Evolutionary conservation across 2,329 filamentous ascomycete species (phyloP).

Genomic region (Alternaria brassicicola): DNA sequence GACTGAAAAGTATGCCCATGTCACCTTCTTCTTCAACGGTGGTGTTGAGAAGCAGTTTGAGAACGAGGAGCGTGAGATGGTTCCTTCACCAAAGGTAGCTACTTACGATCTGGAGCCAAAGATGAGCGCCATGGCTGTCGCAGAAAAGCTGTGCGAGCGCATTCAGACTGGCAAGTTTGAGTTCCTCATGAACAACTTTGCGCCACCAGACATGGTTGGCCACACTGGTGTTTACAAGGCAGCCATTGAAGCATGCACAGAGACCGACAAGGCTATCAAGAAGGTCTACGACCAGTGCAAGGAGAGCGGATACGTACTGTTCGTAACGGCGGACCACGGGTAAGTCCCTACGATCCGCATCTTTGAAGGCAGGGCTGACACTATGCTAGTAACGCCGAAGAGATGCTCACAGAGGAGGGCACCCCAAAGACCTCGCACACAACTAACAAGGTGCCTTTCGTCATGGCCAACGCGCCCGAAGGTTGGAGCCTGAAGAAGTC

Average conservation of each 20-base stretch:
- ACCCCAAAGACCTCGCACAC: slow-evolving; percentile 99
- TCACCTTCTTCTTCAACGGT: slow-evolving; percentile 99
- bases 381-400: slow-evolving; percentile 79
- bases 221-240: slow-evolving; percentile 98
- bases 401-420: slow-evolving; percentile 96
- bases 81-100: slow-evolving; percentile 90
- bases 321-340: slow-evolving; percentile 96
- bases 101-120: slow-evolving; percentile 95
- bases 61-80: slow-evolving; percentile 89
- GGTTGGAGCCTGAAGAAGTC: slow-evolving; percentile 85
- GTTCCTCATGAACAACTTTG: slow-evolving; percentile 99
- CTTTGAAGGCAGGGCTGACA: slow-evolving; percentile 27
- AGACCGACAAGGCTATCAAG: slow-evolving; percentile 93
- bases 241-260: slow-evolving; percentile 79
- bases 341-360: slow-evolving; percentile 46
- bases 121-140: slow-evolving; percentile 93
- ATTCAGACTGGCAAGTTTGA: slow-evolving; percentile 85
- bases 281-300: slow-evolving; percentile 93
- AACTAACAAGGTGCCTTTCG: slow-evolving; percentile 94
- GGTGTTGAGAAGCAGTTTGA: slow-evolving; percentile 96
- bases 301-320: slow-evolving; percentile 88
- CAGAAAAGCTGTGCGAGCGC: slow-evolving; percentile 86
- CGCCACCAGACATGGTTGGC: slow-evolving; percentile 98
- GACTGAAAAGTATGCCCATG: slow-evolving; percentile 99
- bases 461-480: slow-evolving; percentile 95